Conservation (phyloP, 169 alveolate genomes). For the Cryptosporidium tyzzeri region DNA sequence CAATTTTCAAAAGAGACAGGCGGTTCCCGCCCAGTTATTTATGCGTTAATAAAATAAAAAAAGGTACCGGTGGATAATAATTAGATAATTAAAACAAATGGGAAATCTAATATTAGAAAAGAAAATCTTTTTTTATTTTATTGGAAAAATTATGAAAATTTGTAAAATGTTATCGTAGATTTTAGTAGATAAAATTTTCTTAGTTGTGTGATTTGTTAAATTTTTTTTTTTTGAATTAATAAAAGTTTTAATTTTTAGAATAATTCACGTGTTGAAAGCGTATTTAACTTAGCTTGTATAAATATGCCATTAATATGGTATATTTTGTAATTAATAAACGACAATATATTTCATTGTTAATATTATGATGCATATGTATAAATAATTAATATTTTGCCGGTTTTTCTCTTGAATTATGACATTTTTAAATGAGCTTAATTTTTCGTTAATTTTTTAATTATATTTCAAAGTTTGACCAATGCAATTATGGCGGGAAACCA, state of each 20-base stretch:
- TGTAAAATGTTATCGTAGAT: background rate
- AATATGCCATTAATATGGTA: too few species aligned
- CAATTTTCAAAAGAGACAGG: constrained; percentile 7
- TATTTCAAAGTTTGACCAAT: background rate
- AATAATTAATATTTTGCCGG: background rate
- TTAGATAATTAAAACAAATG: background rate
- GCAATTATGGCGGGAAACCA: background rate
- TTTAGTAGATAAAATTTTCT: background rate
- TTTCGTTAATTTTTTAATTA: too few species aligned
- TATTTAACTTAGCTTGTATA: too few species aligned
- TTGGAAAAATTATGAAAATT: too few species aligned
- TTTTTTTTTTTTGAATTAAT: too few species aligned
- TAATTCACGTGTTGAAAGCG: background rate
- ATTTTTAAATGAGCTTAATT: too few species aligned
- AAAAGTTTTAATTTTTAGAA: background rate
- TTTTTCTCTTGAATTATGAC: background rate
- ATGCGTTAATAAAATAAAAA: background rate
- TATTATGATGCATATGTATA: too few species aligned
- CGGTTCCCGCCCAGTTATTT: background rate
- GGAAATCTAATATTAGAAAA: too few species aligned
- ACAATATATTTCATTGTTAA: too few species aligned
- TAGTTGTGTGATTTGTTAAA: too few species aligned
- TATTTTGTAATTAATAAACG: too few species aligned
- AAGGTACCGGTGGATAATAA: constrained; percentile 1
- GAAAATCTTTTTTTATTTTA: too few species aligned